These are phyloP conservation scores for Thielaviopsis euricoi DNA, from an alignment of 2,329 filamentous ascomycete genomes.

Conservation along the genomic window DNA sequence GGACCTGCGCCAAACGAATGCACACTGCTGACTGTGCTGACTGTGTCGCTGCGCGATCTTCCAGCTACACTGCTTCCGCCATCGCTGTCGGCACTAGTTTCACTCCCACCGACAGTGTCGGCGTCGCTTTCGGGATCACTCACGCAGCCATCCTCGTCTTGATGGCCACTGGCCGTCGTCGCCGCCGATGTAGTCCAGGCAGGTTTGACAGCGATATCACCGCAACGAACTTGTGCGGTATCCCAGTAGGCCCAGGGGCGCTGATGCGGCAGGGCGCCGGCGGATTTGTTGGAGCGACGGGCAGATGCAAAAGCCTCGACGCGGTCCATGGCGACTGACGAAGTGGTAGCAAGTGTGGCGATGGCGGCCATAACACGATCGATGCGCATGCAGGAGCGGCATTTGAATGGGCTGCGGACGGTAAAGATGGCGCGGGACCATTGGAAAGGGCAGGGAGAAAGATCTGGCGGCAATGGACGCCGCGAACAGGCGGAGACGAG, in stretches of 20 bases:
- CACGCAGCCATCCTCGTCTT: background rate
- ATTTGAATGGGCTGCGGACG: slow-evolving; percentile 5
- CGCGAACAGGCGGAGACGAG: slow-evolving; percentile 9
- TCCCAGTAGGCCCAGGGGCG: slow-evolving; percentile 7
- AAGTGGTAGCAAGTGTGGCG: slow-evolving; percentile 4
- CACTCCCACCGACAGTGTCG: background rate
- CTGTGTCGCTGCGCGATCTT: background rate
- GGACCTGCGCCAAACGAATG: background rate
- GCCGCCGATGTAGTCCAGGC: too few species aligned
- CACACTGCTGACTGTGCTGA: background rate
- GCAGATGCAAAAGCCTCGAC: background rate
- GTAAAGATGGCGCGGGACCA: slow-evolving; percentile 12
- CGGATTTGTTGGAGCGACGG: background rate
- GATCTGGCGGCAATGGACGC: background rate
- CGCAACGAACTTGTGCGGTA: background rate
- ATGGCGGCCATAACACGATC: slow-evolving; percentile 6
- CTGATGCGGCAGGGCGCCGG: slow-evolving; percentile 1
- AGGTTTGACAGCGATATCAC: too few species aligned
- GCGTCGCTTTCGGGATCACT: background rate
- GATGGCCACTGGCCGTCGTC: too few species aligned
- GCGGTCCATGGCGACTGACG: slow-evolving; percentile 3
- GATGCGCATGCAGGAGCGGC: slow-evolving; percentile 4
- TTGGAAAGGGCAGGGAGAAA: slow-evolving; percentile 5
- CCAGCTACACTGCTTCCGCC: slow-evolving; percentile 1
- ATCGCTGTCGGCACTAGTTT: slow-evolving; percentile 3